Conservation (phyloP, 257 asterid species). For the Oldenlandia corymbosa region DNA sequence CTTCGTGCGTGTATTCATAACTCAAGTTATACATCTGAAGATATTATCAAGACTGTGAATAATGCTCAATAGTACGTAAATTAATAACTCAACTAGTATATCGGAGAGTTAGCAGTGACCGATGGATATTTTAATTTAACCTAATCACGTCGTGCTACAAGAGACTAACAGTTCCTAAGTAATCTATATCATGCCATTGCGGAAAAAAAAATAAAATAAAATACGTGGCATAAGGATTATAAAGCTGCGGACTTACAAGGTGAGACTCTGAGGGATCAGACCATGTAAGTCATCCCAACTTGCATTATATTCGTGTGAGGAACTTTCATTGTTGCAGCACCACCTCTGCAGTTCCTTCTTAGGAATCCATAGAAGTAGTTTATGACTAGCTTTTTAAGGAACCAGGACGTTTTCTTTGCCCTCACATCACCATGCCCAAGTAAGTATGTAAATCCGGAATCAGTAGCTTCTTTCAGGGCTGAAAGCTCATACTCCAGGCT, state of each 20-base stretch:
- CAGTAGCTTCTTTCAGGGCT: constrained; percentile 63
- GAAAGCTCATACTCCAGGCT: constrained; percentile 82
- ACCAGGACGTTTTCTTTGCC: constrained; percentile 73
- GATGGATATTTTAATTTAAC: too few species aligned
- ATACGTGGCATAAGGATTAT: background rate
- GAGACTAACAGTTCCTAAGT: background rate
- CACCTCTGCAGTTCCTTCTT: constrained; percentile 91
- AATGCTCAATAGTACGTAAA: too few species aligned
- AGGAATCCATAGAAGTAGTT: constrained; percentile 81
- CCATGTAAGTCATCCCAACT: constrained; percentile 90
- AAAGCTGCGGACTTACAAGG: background rate
- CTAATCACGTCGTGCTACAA: background rate
- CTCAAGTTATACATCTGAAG: too few species aligned
- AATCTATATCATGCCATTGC: background rate
- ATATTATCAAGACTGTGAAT: too few species aligned
- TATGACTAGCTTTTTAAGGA: constrained; percentile 68
- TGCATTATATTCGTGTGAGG: constrained; percentile 77
- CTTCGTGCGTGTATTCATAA: too few species aligned
- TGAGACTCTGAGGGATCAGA: constrained; percentile 27
- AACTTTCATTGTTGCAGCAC: constrained; percentile 83
- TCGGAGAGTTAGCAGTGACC: background rate
- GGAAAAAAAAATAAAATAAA: background rate
- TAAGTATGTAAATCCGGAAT: constrained; percentile 79
- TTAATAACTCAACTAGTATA: background rate
- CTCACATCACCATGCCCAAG: constrained; percentile 85